Evolutionary conservation across 192 early-diverging fungal species (phyloP), one percentile per base, ranked within the genome.

Genomic region (Chytriomyces sp.): DNA sequence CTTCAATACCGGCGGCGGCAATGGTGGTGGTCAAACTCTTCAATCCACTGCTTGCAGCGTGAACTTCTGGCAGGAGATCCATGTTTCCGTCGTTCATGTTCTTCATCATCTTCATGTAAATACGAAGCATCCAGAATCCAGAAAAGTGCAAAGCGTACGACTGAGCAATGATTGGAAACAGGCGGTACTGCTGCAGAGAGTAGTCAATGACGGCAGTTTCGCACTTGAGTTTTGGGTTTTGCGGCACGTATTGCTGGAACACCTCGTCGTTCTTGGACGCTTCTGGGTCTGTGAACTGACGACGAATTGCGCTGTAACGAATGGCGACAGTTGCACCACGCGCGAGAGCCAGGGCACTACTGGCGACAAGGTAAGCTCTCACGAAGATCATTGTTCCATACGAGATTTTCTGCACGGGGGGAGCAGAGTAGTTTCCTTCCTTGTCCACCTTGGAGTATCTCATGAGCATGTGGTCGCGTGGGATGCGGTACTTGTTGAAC

Each of bases 11-110:
- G 79, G 91, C 91, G 49, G 96, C 87, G 45, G 92, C 93, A 78
- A 91, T 93, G 92, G 94, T 96, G 7, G 96, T 97, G 82, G 94
- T 95, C 80, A 96, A 95, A 62, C 94, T 94, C 82, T 97, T 97
- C 72, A 97, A 87, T 59, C 95, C 95, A 7, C 94, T 94, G 66
- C 89, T 91, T 57, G 95, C 96, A 20, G 94, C 94, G 77, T 97
- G 95, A 20, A 95, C 92, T 79, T 96, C 94, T 85, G 65, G 59
- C 10, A 77, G 67, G 0, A 67, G 20, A 20, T 77, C 76, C 65
- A 69, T 24, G 67, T 69, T 67, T 26, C 60, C 76, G 24, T 83
- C 84, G 75, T 93, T 89, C 66, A 97, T 87, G 77, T 86, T 83
- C 67, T 83, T 81, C 93, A 96, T 94, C 84, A 95, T 88, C 53